Percentiles rank a stretch among this genome's conserved stretches.
phyloP scores from a whole-genome alignment of 805 yeast species.

The Diddensiella transvaalensis region DNA sequence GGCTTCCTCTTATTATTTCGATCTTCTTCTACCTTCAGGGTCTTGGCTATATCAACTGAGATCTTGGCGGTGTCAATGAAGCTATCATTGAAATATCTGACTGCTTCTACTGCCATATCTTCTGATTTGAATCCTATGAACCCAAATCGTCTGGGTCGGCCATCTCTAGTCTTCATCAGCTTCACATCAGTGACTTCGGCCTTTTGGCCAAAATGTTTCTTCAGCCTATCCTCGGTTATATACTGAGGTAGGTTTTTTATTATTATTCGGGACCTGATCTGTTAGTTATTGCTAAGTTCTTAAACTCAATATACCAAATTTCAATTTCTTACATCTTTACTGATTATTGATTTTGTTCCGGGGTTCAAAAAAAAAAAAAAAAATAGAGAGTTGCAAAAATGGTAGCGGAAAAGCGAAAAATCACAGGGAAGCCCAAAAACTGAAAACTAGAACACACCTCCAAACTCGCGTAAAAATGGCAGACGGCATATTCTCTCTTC shows the following conservation, averaged over 20 bases:
- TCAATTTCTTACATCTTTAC: not conserved
- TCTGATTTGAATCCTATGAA: constrained; percentile 79
- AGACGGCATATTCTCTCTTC: constrained; percentile 39
- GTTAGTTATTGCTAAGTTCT: not conserved
- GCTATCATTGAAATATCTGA: constrained; percentile 66
- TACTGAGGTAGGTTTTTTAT: constrained; percentile 85
- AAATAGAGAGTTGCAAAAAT: not conserved
- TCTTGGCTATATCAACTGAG: constrained; percentile 77
- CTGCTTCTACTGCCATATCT: constrained; percentile 76
- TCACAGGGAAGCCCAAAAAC: too few relatives aligned
- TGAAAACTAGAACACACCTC: too few relatives aligned
- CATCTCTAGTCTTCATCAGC: constrained; percentile 72
- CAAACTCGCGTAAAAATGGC: too few relatives aligned
- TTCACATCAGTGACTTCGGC: constrained; percentile 85
- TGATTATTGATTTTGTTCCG: too few relatives aligned
- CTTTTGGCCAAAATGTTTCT: constrained; percentile 53
- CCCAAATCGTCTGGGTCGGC: constrained; percentile 89
- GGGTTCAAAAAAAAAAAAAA: constrained; percentile 1
- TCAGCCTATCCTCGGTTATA: constrained; percentile 67
- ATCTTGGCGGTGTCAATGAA: constrained; percentile 80
- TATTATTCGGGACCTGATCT: constrained; percentile 69
- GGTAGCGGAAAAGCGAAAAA: too few relatives aligned
- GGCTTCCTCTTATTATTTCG: constrained; percentile 17
- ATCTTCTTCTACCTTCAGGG: constrained; percentile 46
- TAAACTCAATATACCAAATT: not conserved